Evolutionary conservation across 768 basidiomycete species (phyloP), one percentile per base, ranked within the genome.

Genomic region (Holtermannia corniformis): DNA sequence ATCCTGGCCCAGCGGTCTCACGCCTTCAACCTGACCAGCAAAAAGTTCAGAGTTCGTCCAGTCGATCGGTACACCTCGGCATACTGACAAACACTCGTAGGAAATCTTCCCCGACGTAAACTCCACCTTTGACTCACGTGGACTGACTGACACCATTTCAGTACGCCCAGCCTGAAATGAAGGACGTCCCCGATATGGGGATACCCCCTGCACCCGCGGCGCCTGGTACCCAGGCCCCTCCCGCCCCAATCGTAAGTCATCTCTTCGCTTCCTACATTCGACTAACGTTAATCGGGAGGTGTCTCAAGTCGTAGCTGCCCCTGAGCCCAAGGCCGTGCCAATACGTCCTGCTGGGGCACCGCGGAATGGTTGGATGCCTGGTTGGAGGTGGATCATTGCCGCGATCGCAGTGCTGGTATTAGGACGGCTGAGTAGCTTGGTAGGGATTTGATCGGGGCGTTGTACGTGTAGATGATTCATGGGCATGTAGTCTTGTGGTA

Each of bases 131-230:
- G 16, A 22, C 26, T 19, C 40, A 21, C 22, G 22, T n/a, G 21
- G 16, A 25, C 14, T 19, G 27, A 23, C 23, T 54, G 23, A 41
- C 54, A 50, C n/a, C 44, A 11, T 12, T 54, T 44, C 63, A 96
- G 84, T 87, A 86, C 63, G 86, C 84, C 63, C 76, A 78, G 25
- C 77, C 81, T 11, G 74, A 75, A 16, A 78, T 81, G 65, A 81
- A 77, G 43, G 83, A 91, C 64, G 73, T 92, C 24, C 93, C 93
- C 0, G 95, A 95, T 73, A 97, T 97, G 93, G 90, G 85, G 45
- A 63, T 54, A 32, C 59, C 52, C 44, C 41, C 63, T 22, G 41
- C 51, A 16, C 22, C 72, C 48, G 66, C 68, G 44, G 56, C 64
- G 51, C 52, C 58, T 56, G 56, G 57, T 32, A 43, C 59, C 32